Conservation (phyloP, 352 stramenopile species). For the Pythium myriotylum region DNA sequence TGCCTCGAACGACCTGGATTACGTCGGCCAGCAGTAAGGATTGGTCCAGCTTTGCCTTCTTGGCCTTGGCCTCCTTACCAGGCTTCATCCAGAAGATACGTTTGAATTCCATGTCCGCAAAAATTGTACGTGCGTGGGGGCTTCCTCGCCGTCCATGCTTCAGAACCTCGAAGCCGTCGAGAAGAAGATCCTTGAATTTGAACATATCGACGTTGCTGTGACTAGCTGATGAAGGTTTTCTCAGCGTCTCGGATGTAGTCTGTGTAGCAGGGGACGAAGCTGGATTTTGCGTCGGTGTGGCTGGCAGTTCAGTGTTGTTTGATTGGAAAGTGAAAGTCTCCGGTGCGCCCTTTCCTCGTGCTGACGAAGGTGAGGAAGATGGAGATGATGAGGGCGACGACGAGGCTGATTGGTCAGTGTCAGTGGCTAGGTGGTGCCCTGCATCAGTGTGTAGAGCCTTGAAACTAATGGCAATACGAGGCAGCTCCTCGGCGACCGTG, state of each 20-base stretch:
- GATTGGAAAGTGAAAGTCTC: constrained; percentile 10
- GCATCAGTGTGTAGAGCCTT: constrained; percentile 17
- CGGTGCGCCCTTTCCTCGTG: too few relatives aligned
- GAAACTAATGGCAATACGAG: constrained; percentile 22
- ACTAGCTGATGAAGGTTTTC: constrained; percentile 12
- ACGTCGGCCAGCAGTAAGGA: constrained; percentile 69
- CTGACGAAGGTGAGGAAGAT: constrained; percentile 10
- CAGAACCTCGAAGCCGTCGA: constrained; percentile 74
- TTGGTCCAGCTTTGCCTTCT: constrained; percentile 71
- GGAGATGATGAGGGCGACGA: constrained; percentile 8
- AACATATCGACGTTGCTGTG: constrained; percentile 42
- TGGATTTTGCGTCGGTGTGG: background rate
- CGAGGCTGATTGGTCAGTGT: background rate
- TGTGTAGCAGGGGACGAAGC: background rate
- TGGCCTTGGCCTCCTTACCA: constrained; percentile 54
- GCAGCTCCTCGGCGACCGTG: constrained; percentile 2
- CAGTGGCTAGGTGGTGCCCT: background rate
- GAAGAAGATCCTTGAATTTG: constrained; percentile 62
- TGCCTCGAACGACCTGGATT: constrained; percentile 69
- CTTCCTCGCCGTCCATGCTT: constrained; percentile 73
- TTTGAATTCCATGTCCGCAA: constrained; percentile 76
- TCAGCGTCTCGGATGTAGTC: background rate
- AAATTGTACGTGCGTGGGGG: constrained; percentile 66
- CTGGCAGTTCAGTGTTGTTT: constrained; percentile 18
- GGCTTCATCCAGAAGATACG: constrained; percentile 84